Evolutionary conservation across 306 rosid genomes (phyloP).

Genomic region (Citrullus mucosospermus): DNA sequence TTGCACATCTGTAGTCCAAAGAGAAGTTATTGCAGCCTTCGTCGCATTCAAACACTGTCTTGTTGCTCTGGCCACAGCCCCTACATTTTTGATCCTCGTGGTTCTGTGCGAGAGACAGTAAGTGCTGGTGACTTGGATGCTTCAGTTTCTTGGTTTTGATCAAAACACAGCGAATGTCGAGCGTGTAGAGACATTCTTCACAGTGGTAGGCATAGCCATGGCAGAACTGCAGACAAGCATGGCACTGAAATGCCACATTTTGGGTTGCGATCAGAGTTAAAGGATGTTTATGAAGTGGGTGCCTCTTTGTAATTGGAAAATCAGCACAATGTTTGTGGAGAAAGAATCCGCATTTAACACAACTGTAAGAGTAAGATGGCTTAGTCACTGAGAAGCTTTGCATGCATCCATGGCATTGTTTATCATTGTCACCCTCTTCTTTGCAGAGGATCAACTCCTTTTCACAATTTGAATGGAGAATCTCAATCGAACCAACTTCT

Average conservation of each 20-base stretch:
- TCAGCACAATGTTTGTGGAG: neutral
- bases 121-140: neutral
- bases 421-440: neutral
- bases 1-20: conserved; percentile 1
- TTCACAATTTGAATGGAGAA: neutral
- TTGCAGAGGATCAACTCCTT: neutral
- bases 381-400: neutral
- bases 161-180: neutral
- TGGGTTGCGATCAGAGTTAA: neutral
- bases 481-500: neutral
- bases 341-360: neutral
- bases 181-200: neutral
- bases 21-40: conserved; percentile 3
- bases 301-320: neutral
- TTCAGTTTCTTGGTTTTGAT: neutral
- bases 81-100: neutral
- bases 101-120: neutral
- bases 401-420: neutral
- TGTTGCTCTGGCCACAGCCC: neutral
- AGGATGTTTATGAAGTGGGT: neutral
- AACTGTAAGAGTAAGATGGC: neutral
- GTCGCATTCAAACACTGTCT: neutral
- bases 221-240: neutral
- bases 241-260: neutral
- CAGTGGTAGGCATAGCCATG: conserved; percentile 1